Percentiles rank a stretch among this genome's conserved stretches.
Evolutionary conservation across 169 alveolate species (phyloP).

Genomic region (Toxoplasma gondii): DNA sequence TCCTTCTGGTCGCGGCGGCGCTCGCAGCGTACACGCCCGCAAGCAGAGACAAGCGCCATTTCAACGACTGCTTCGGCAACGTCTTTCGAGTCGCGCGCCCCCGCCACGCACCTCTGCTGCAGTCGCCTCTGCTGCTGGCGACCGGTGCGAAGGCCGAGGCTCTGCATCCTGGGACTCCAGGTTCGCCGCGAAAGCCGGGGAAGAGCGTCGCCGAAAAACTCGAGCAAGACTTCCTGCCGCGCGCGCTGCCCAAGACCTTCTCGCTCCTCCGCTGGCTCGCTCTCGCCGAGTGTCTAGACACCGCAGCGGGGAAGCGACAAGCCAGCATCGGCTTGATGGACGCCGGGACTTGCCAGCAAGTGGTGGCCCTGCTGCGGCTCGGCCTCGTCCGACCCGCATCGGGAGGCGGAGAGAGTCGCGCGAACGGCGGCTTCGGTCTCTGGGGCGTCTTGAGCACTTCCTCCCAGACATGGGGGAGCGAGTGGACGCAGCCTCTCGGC

Average conservation of each 20-base stretch:
- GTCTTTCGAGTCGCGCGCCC: constrained; percentile 13
- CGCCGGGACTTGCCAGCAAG: constrained; percentile 42
- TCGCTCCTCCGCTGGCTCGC: constrained; percentile 51
- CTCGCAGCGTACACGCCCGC: constrained; percentile 56
- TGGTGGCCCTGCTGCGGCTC: constrained; percentile 51
- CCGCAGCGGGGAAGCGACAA: constrained; percentile 18
- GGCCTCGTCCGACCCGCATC: constrained; percentile 34
- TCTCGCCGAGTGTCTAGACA: constrained; percentile 51
- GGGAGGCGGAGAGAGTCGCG: constrained; percentile 22
- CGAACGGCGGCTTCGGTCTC: not conserved
- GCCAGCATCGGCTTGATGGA: not conserved
- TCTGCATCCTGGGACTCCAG: not conserved
- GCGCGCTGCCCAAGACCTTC: constrained; percentile 37
- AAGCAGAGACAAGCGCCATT: not conserved
- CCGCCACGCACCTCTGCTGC: constrained; percentile 30
- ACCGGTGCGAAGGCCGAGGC: not conserved
- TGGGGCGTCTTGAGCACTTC: not conserved
- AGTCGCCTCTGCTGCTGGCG: not conserved
- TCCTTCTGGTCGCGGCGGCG: constrained; percentile 59
- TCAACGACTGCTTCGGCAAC: constrained; percentile 46
- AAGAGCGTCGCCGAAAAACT: not conserved
- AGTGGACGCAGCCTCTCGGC: constrained; percentile 33
- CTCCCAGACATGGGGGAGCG: not conserved
- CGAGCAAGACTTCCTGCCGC: constrained; percentile 15
- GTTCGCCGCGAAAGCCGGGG: not conserved